Percentiles rank a stretch among this genome's conserved stretches.
phyloP scores from a whole-genome alignment of 2,329 filamentous ascomycete genomes.

The Epichloe scottii region DNA sequence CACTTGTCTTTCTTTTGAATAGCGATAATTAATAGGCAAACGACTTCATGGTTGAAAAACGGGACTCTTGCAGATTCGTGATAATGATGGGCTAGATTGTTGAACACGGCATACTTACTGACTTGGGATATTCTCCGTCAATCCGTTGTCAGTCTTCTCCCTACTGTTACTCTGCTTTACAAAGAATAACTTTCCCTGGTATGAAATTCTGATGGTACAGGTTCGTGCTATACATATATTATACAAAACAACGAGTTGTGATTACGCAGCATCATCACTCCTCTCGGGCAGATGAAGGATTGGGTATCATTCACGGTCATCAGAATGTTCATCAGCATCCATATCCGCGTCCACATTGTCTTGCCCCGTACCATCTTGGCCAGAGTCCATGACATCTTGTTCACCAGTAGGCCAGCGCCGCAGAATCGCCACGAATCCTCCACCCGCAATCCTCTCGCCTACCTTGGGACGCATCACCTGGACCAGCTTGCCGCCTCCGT shows the following conservation, averaged over 20 bases:
- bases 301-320: background rate
- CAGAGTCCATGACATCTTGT: conserved; percentile 4
- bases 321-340: background rate
- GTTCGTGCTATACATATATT: background rate
- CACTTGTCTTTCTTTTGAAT: conserved; percentile 5
- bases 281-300: background rate
- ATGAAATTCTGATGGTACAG: too few species aligned
- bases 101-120: too few species aligned
- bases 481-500: conserved; percentile 14
- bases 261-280: background rate
- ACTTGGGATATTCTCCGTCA: too few species aligned
- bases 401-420: conserved; percentile 19
- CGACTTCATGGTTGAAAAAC: background rate
- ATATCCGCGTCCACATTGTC: background rate
- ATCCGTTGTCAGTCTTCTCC: too few species aligned
- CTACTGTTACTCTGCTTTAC: too few species aligned
- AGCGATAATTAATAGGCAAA: conserved; percentile 7
- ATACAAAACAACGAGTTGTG: background rate
- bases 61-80: background rate
- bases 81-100: too few species aligned
- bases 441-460: conserved; percentile 25
- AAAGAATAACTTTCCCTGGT: too few species aligned
- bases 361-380: background rate
- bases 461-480: conserved; percentile 31
- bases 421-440: conserved; percentile 28